These are phyloP conservation scores for Thelonectria rubi DNA, from an alignment of 2,329 filamentous ascomycete species.

Conservation along the genomic window DNA sequence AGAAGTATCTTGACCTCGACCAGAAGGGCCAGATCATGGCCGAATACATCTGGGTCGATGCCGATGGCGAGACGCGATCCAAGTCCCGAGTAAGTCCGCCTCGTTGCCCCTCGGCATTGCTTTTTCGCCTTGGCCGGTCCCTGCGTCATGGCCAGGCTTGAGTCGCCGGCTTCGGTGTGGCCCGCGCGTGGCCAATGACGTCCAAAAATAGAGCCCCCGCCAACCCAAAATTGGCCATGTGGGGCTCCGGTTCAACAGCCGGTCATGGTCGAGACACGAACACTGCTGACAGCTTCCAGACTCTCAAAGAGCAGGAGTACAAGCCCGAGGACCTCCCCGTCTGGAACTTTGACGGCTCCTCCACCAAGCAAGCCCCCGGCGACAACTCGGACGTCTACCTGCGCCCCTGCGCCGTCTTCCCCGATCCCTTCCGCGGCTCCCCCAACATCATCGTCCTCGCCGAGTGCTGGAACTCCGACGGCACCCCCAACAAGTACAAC, in stretches of 20 bases:
- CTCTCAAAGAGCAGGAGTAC: conserved; percentile 60
- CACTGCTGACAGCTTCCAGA: conserved; percentile 55
- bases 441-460: conserved; percentile 95
- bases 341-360: conserved; percentile 77
- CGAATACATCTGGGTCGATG: conserved; percentile 97
- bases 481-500: conserved; percentile 98
- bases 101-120: conserved; percentile 17
- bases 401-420: conserved; percentile 86
- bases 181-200: conserved; percentile 23
- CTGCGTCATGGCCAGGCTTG: conserved; percentile 23
- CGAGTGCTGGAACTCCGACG: conserved; percentile 94
- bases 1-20: conserved; percentile 90
- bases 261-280: conserved; percentile 12
- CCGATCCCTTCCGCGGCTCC: conserved; percentile 87
- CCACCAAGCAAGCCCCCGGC: conserved; percentile 89
- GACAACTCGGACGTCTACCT: conserved; percentile 99
- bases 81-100: conserved; percentile 86
- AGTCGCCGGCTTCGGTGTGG: conserved; percentile 24
- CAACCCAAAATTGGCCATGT: conserved; percentile 14
- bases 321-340: conserved; percentile 62
- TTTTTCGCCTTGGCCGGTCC: conserved; percentile 14
- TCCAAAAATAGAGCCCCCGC: conserved; percentile 20
- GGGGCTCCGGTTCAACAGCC: conserved; percentile 24
- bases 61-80: conserved; percentile 83
- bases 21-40: conserved; percentile 91